Conservation (phyloP, 768 basidiomycete species). For the Coprinopsis sp. region DNA sequence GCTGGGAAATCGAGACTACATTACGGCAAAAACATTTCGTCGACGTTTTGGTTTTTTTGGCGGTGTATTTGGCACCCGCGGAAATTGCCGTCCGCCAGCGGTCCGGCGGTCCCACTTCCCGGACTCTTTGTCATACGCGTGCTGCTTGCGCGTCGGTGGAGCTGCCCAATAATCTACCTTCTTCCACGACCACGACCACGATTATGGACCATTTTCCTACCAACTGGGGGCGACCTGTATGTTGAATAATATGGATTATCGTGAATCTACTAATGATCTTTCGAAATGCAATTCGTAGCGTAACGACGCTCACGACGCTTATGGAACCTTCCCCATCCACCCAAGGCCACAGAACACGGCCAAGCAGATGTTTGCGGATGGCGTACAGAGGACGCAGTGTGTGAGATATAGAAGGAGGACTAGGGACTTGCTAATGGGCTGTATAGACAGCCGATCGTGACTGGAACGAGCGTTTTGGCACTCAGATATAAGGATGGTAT, state of each 20-base stretch:
- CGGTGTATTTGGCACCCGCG: too few relatives aligned
- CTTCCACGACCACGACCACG: too few relatives aligned
- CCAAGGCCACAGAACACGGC: conserved; percentile 46
- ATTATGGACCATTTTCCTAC: conserved; percentile 80
- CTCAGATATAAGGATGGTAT: conserved; percentile 95
- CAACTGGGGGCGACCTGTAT: conserved; percentile 77
- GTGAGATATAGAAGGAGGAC: conserved; percentile 13
- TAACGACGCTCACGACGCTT: conserved; percentile 70
- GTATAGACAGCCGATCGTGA: conserved; percentile 95
- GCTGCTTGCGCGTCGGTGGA: too few relatives aligned
- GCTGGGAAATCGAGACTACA: too few relatives aligned
- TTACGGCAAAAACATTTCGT: too few relatives aligned
- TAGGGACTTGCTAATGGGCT: conserved; percentile 2
- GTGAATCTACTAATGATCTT: neutral
- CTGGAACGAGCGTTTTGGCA: conserved; percentile 93
- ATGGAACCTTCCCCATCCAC: conserved; percentile 73
- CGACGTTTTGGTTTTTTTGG: too few relatives aligned
- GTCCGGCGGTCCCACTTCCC: too few relatives aligned
- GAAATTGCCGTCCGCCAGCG: too few relatives aligned
- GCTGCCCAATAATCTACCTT: too few relatives aligned
- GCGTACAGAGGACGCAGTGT: conserved; percentile 80
- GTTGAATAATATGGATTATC: conserved; percentile 17
- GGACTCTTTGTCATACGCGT: too few relatives aligned
- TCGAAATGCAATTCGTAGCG: conserved; percentile 37
- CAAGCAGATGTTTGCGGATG: conserved; percentile 56